phyloP scores from a whole-genome alignment of 768 basidiomycete genomes.

The Scleroderma citrinum region DNA sequence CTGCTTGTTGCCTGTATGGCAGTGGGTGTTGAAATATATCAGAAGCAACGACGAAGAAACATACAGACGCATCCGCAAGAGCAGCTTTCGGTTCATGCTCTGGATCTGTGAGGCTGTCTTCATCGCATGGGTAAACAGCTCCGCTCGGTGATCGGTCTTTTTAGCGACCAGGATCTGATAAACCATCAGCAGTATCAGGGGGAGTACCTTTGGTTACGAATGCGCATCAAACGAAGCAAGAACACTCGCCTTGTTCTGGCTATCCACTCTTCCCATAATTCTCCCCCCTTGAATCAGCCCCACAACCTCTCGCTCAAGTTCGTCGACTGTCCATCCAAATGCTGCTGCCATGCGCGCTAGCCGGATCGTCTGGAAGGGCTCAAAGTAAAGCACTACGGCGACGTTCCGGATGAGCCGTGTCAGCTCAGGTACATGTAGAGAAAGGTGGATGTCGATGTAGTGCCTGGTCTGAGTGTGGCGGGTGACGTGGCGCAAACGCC shows the following conservation, averaged over 20 bases:
- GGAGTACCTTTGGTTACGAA: conserved; percentile 3
- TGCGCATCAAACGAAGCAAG: not conserved
- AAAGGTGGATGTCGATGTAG: conserved; percentile 70
- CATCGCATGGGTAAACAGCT: conserved; percentile 71
- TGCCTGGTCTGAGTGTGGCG: conserved; percentile 72
- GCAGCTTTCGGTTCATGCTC: conserved; percentile 67
- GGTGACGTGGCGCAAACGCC: too few species aligned
- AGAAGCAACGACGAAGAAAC: not conserved
- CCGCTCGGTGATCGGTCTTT: conserved; percentile 71
- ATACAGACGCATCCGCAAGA: conserved; percentile 80
- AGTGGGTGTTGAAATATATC: not conserved
- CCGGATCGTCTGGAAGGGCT: conserved; percentile 81
- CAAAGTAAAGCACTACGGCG: conserved; percentile 83
- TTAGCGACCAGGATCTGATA: conserved; percentile 74
- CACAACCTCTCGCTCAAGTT: conserved; percentile 71
- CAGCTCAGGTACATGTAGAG: conserved; percentile 58
- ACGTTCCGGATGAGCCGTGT: conserved; percentile 66
- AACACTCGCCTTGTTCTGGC: conserved; percentile 70
- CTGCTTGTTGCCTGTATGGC: conserved; percentile 65
- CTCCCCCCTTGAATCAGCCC: conserved; percentile 68
- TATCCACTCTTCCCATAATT: conserved; percentile 82
- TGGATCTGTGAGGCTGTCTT: conserved; percentile 68
- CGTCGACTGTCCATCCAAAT: conserved; percentile 75
- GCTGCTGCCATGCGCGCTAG: conserved; percentile 80
- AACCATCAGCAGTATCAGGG: too few species aligned